Conservation (phyloP, 2,329 filamentous ascomycete genomes). For the Pyrenophora graminea region DNA sequence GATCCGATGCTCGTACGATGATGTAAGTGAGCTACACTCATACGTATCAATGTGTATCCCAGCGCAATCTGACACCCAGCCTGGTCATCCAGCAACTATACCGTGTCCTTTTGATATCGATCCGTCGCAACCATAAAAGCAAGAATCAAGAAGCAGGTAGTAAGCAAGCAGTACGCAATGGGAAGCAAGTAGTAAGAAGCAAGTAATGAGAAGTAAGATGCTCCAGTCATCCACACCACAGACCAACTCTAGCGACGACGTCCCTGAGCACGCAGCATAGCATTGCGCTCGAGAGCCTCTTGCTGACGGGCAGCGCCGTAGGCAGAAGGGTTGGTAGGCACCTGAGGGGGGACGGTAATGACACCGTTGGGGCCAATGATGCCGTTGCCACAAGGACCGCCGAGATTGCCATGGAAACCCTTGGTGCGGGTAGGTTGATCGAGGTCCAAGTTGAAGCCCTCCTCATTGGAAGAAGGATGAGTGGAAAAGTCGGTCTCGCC, state of each 20-base stretch:
- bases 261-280: conserved; percentile 6
- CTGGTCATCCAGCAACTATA: neutral
- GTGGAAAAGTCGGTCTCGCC: too few species aligned
- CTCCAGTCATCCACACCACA: neutral
- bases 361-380: neutral
- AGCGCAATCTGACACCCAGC: too few species aligned
- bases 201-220: neutral
- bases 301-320: conserved; percentile 21
- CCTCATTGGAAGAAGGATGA: too few species aligned
- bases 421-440: too few species aligned
- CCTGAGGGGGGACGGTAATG: neutral
- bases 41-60: too few species aligned
- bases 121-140: too few species aligned
- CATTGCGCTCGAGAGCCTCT: conserved; percentile 24
- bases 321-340: neutral
- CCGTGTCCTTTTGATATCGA: neutral
- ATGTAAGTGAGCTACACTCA: too few species aligned
- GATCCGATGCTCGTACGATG: neutral
- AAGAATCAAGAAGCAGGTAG: neutral
- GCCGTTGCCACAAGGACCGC: conserved; percentile 1
- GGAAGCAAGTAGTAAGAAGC: neutral
- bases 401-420: neutral
- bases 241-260: conserved; percentile 11
- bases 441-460: too few species aligned
- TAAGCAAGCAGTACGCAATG: too few species aligned